Base-by-base conservation (phyloP, 2,329 filamentous ascomycete species). In the Fusarium pseudonygamai region DNA sequence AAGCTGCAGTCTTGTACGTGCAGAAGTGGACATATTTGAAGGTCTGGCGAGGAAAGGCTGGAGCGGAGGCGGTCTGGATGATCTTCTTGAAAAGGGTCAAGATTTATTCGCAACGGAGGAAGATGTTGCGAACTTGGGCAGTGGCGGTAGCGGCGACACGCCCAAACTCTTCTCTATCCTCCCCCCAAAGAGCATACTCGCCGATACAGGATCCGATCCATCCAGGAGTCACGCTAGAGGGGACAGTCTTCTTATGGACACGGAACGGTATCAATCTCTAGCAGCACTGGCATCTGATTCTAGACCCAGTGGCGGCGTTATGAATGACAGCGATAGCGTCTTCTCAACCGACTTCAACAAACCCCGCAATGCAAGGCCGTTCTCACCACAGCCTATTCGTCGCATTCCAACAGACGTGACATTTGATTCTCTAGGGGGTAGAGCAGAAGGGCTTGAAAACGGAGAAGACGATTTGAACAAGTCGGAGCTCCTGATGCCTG, bases 1-100 rank as follows among this genome's bases (percentile, higher is more conserved):
- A 24, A 88, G 88, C 76, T 91, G 90, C 76, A 90, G 88, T 69
- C 85, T 93, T 16, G 90, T 92, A 18, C 84, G 91, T 24, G 91
- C 91, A 61, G 91, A 93, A 81, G 88, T 93, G 26, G 91, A 93
- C 80, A 92, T 93, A 34, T 92, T 92, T 65, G 91, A 93, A 82
- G 85, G 87, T 30, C 82, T 93, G 30, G 90, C 91, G 26, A 83
- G 90, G 67, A 93, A 93, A 76, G 91, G 91, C 13, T 92, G 90
- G 91, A 87, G 84, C 26, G 91, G 91, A 42, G 91, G 90, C 36
- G 91, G 91, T 0, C 82, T 93, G 34, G 91, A 92, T 67, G 90
- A 92, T 39, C 81, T 93, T 8, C 82, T 93, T 7, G 90, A 92
- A 67, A 89, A 87, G 76, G 91, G 90, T 14, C 84, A 85, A 40